Conservation (phyloP, 768 basidiomycete species). For the Mycena crocata region DNA sequence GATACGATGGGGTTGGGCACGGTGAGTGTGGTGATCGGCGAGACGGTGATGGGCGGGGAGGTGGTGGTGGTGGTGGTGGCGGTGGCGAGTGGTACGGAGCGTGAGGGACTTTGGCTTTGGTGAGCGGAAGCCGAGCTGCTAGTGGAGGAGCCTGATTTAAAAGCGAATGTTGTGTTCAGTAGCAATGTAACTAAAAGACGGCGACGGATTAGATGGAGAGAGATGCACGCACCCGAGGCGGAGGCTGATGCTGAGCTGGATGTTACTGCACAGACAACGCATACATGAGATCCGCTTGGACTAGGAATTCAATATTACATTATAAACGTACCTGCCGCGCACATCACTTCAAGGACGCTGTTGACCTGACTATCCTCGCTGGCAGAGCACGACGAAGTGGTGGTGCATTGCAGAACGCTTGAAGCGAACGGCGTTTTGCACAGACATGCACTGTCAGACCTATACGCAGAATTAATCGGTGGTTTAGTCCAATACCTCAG, state of each 20-base stretch:
- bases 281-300: background rate
- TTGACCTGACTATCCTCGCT: slow-evolving; percentile 12
- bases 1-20: background rate
- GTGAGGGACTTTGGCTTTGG: background rate
- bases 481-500: too few relatives aligned
- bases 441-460: slow-evolving; percentile 19
- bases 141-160: background rate
- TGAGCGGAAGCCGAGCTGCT: background rate
- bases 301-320: too few relatives aligned
- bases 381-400: slow-evolving; percentile 9
- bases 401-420: slow-evolving; percentile 17
- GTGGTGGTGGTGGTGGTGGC: too few relatives aligned
- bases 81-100: too few relatives aligned
- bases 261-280: background rate
- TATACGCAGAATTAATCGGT: too few relatives aligned
- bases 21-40: too few relatives aligned
- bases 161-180: too few relatives aligned
- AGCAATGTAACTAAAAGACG: too few relatives aligned
- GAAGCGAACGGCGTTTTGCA: slow-evolving; percentile 19
- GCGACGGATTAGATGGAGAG: too few relatives aligned
- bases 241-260: background rate
- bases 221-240: background rate
- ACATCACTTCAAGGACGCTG: slow-evolving; percentile 10
- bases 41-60: too few relatives aligned
- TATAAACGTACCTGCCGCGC: slow-evolving; percentile 3